Evolutionary conservation across 179 eudicot species (phyloP), one percentile per base, ranked within the genome.

Genomic region (Beta macrorhiza): DNA sequence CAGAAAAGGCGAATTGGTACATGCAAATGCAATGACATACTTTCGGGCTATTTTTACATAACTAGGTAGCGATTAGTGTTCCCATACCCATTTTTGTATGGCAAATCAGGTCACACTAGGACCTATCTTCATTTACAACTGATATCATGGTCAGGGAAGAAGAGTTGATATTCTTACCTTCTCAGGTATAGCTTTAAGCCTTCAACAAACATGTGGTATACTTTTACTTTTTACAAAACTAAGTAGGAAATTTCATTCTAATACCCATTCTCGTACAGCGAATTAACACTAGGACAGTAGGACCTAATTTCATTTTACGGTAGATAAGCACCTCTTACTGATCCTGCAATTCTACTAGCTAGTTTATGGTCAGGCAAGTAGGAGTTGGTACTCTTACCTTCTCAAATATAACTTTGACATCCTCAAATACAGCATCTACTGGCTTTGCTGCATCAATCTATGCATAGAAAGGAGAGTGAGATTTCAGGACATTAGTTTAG

Each of bases 401-500:
- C 76, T 85, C 81, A 78, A 93, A 92, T 25, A 88, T 84, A 56
- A 88, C 82, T 88, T 90, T 92, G 73, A 93, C 94, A 65, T 87
- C 91, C 82, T 89, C 95, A 84, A 92, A 95, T 75, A 95, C 98
- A 83, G 90, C 92, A 69, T 85, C 96, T 79, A 90, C 71, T 55
- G 98, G 94, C 88, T 91, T 90, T 10, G 85, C 91, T 67, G 99
- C 98, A 89, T 92, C 89, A 83, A 94, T 92, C 98, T 94, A 80
- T 73, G 77, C 44, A 78, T 6, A 37, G 29, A 49, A 75, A 0
- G 68, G 45, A 53, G 67, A 29, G 62, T 47, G 2, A 69, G 45
- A 72, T 53, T 16, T 14, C 2, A 61, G 20, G 0, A 12, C 56
- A 55, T 49, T 53, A 12, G 45, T 53, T 10, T 8, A 6, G 62